A percentile compares a stretch with the other conserved stretches of the same genome.
These are phyloP conservation scores for Paramecium tetraurelia DNA, from an alignment of 73 alveolate genomes.

Conservation along the genomic window DNA sequence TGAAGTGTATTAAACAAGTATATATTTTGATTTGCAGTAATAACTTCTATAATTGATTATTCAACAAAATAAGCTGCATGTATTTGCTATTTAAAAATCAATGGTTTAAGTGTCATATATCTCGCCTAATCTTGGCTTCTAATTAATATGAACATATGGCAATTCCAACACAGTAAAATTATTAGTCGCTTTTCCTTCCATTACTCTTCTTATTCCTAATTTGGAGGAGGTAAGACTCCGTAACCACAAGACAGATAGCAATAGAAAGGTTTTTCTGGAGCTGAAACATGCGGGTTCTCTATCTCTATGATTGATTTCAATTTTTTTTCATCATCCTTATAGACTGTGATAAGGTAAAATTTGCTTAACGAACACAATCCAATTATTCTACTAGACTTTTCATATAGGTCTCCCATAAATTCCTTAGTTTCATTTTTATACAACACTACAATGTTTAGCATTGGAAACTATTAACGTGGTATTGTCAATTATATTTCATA, in stretches of 20 bases:
- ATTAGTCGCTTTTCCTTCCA: not conserved
- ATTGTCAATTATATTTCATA: not conserved
- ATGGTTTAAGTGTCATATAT: conserved; percentile 21
- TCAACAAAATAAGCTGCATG: conserved; percentile 13
- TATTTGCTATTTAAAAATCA: not conserved
- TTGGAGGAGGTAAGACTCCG: not conserved
- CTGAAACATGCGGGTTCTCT: not conserved
- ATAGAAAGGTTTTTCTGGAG: conserved; percentile 27
- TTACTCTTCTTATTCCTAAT: not conserved
- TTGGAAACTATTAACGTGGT: not conserved
- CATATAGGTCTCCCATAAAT: not conserved
- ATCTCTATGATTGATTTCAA: not conserved
- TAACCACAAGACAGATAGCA: not conserved
- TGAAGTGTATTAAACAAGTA: conserved; percentile 2
- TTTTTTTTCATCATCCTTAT: not conserved
- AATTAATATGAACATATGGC: not conserved
- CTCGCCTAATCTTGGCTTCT: not conserved
- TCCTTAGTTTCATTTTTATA: not conserved
- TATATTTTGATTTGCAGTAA: not conserved
- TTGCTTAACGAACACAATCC: not conserved
- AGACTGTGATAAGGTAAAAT: not conserved
- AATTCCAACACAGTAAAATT: conserved; percentile 21
- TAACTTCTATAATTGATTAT: not conserved
- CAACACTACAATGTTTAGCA: not conserved
- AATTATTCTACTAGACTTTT: not conserved